A percentile compares a stretch with the other conserved stretches of the same genome.
Evolutionary conservation across 2,329 filamentous ascomycete species (phyloP).

Genomic region (Fusarium vanettenii): DNA sequence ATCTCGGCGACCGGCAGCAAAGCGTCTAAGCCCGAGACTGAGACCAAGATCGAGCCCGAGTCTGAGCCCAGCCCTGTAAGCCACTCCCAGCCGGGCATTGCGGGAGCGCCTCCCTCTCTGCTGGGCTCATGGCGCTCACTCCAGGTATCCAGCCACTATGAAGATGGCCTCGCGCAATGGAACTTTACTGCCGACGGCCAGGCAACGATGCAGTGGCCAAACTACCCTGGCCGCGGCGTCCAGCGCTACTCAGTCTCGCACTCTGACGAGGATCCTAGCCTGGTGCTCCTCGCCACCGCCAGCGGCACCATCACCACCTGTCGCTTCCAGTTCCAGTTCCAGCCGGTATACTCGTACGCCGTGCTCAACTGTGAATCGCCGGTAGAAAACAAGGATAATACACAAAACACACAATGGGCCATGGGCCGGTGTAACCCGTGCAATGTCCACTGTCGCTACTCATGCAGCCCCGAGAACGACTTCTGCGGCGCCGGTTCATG

Average conservation of each 20-base stretch:
- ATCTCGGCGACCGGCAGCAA: not conserved
- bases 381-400: not conserved
- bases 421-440: constrained; percentile 14
- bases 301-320: constrained; percentile 12
- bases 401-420: constrained; percentile 4
- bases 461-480: constrained; percentile 11
- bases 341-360: constrained; percentile 17
- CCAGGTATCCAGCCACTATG: constrained; percentile 17
- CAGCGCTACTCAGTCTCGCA: constrained; percentile 23
- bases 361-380: not conserved
- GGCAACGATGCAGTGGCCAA: constrained; percentile 19
- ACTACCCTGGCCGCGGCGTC: constrained; percentile 13
- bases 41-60: not conserved
- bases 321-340: constrained; percentile 18
- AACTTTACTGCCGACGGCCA: constrained; percentile 17
- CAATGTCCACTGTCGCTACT: constrained; percentile 7
- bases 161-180: constrained; percentile 20
- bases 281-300: constrained; percentile 8
- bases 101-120: not conserved
- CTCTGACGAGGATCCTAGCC: constrained; percentile 4
- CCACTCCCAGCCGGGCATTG: not conserved
- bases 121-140: constrained; percentile 17
- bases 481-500: not conserved
- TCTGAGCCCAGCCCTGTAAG: not conserved
- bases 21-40: not conserved